Evolutionary conservation across 2,329 filamentous ascomycete species (phyloP).

Genomic region (Coleophoma eucalyptorum): DNA sequence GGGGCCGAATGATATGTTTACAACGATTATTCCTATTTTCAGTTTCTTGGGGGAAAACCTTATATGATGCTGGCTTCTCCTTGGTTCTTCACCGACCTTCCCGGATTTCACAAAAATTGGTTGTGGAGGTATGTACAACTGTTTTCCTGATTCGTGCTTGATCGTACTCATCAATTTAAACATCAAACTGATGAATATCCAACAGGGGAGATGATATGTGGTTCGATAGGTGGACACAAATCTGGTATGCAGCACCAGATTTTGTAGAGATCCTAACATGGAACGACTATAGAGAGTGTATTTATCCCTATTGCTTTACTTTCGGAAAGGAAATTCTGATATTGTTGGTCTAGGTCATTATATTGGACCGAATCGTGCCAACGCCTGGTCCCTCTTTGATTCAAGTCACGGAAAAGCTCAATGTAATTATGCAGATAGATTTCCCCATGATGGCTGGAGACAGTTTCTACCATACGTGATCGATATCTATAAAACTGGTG

Average conservation of each 20-base stretch:
- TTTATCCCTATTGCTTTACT: constrained; percentile 42
- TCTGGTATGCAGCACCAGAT: constrained; percentile 35
- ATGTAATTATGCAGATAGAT: not conserved
- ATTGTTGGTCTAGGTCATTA: constrained; percentile 42
- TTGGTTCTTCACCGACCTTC: constrained; percentile 52
- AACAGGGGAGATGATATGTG: constrained; percentile 56
- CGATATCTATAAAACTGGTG: not conserved
- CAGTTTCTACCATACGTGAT: not conserved
- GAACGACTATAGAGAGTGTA: constrained; percentile 48
- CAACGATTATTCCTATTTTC: constrained; percentile 2
- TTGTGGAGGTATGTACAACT: too few species aligned
- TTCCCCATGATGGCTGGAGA: not conserved
- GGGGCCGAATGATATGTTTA: not conserved
- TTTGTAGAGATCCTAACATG: constrained; percentile 37
- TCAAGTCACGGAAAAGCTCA: too few species aligned
- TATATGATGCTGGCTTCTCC: constrained; percentile 38
- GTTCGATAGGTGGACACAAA: constrained; percentile 50
- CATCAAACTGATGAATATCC: too few species aligned
- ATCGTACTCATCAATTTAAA: too few species aligned
- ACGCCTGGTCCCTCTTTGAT: not conserved
- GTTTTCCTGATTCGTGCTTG: too few species aligned
- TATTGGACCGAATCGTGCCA: constrained; percentile 25
- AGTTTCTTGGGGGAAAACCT: constrained; percentile 2
- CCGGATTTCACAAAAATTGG: constrained; percentile 46
- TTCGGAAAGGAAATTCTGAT: constrained; percentile 30